Base-by-base conservation (phyloP, 345 rosid genomes). In the Pelargonium nanum region DNA sequence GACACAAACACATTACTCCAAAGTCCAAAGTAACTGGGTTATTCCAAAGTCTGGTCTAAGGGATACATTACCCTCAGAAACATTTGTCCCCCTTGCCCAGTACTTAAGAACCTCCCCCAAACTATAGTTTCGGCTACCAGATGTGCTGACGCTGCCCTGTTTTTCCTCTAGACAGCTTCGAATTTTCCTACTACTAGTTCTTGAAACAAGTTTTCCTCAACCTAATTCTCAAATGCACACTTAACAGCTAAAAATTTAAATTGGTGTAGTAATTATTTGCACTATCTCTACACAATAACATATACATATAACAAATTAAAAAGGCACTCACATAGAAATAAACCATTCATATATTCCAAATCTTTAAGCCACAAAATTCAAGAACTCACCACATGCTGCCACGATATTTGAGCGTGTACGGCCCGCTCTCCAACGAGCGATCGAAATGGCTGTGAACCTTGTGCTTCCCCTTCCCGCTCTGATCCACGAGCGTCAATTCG, bases 371-470 rank as follows among this genome's bases (percentile, higher is more conserved):
- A 10, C 8, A 20, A 53, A 13, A 53, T 53, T 23, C 10, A 20
- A 21, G 32, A 52, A 26, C 25, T 23, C 72, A 76, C 86, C 86
- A 82, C 86, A 79, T 80, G 72, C 78, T 74, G 80, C n/a, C n/a
- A n/a, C n/a, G n/a, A n/a, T n/a, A n/a, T n/a, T n/a, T n/a, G n/a
- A n/a, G n/a, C 19, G 85, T 80, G 70, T 82, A 85, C 8, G 91
- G 91, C 2, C 91, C 91, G 61, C 85, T 62, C 67, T 72, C 91
- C 2, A 85, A 77, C 50, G 85, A 75, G 19, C 91, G 78, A 62
- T 80, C 88, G 55, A 85, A 85, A 75, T 85, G 91, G 77, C 85
- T 80, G 48, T 85, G 91, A 24, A 85, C 83, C 68, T 83, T 85
- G 65, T 85, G 91, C 67, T 74, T 81, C 17, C 70, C 86, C 65